Percentiles rank a stretch among this genome's conserved stretches.
phyloP scores from a whole-genome alignment of 768 basidiomycete species.

The Podaxis pistillaris region DNA sequence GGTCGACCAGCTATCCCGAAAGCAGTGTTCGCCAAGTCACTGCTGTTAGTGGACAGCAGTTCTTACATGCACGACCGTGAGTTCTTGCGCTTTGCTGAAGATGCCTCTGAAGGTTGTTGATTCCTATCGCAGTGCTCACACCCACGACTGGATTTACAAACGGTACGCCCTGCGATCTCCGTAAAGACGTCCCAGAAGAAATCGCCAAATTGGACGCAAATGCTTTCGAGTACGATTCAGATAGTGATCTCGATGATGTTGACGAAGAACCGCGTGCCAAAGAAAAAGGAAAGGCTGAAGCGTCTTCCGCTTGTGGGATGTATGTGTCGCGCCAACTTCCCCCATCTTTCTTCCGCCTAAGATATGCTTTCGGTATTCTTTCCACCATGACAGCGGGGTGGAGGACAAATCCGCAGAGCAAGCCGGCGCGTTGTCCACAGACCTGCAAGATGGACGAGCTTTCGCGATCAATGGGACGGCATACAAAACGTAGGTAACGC shows the following conservation, averaged over 20 bases:
- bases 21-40: slow-evolving; percentile 7
- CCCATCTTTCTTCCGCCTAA: background rate
- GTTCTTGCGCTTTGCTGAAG: background rate
- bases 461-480: slow-evolving; percentile 11
- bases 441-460: background rate
- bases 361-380: background rate
- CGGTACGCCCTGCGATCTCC: slow-evolving; percentile 3
- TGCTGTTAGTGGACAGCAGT: background rate
- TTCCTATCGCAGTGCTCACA: slow-evolving; percentile 4
- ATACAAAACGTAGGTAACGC: background rate
- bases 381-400: background rate
- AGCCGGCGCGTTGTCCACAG: no score
- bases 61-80: slow-evolving; percentile 1
- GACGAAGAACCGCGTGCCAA: background rate
- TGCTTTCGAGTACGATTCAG: slow-evolving; percentile 3
- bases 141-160: background rate
- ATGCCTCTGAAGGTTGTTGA: background rate
- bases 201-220: background rate
- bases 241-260: slow-evolving; percentile 12
- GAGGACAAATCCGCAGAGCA: background rate
- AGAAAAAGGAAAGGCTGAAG: background rate
- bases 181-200: background rate
- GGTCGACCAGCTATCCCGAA: background rate
- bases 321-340: background rate
- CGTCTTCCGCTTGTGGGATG: background rate